phyloP scores from a whole-genome alignment of 305 asterid species.

The Fraxinus ornus region DNA sequence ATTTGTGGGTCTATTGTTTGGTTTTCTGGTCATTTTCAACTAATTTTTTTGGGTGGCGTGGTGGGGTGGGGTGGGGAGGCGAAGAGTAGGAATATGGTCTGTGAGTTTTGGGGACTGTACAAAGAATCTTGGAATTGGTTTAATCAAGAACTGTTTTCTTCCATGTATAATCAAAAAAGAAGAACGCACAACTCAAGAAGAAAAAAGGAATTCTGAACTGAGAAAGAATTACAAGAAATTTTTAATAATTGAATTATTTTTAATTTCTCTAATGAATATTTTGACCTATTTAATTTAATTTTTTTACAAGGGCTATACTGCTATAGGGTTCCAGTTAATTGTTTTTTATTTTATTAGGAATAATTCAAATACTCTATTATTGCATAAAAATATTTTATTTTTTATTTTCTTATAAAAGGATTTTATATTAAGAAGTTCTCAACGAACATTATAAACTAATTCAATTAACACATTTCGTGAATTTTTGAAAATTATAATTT shows the following conservation, averaged over 20 bases:
- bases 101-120: conserved; percentile 33
- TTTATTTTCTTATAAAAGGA: neutral
- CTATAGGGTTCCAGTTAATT: neutral
- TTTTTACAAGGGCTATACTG: neutral
- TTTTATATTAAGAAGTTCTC: neutral
- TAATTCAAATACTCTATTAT: neutral
- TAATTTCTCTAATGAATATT: neutral
- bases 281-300: neutral
- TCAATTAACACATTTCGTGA: neutral
- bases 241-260: neutral
- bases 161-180: neutral
- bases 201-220: neutral
- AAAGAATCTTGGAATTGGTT: conserved; percentile 44
- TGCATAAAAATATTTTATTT: neutral
- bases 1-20: conserved; percentile 24
- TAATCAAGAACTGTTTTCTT: conserved; percentile 30
- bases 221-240: neutral
- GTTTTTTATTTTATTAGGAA: neutral
- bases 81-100: conserved; percentile 13
- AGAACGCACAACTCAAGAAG: neutral
- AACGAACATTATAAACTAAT: neutral
- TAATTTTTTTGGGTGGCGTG: neutral
- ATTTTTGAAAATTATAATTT: neutral
- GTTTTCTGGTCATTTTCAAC: conserved; percentile 31
- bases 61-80: neutral